phyloP scores from a whole-genome alignment of 208 protist species.

The Trypanosoma platydactyli region DNA sequence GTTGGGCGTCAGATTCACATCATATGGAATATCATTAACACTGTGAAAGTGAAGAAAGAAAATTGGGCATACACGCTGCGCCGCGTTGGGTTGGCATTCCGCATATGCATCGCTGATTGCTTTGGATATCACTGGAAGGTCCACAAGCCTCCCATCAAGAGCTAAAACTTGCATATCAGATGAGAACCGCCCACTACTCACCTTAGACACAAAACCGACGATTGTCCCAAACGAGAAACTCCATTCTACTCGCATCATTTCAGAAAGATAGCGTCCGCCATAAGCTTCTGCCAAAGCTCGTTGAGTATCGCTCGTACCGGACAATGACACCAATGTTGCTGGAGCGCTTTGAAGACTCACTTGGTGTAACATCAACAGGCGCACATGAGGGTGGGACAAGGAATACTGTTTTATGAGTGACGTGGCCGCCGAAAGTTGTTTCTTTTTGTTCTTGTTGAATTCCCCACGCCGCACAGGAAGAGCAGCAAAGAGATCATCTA shows the following conservation, averaged over 20 bases:
- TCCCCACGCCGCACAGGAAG: conserved; percentile 91
- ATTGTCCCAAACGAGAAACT: conserved; percentile 50
- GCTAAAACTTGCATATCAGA: conserved; percentile 74
- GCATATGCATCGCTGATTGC: conserved; percentile 72
- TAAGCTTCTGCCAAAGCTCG: conserved; percentile 78
- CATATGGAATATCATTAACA: conserved; percentile 42
- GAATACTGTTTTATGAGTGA: conserved; percentile 83
- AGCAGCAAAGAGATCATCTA: conserved; percentile 72
- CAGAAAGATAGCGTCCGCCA: conserved; percentile 61
- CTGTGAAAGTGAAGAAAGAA: conserved; percentile 69
- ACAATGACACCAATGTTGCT: conserved; percentile 66
- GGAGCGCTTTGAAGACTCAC: conserved; percentile 39
- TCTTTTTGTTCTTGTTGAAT: conserved; percentile 73
- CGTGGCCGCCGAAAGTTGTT: conserved; percentile 58
- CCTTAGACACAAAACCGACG: conserved; percentile 64
- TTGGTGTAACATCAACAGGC: conserved; percentile 66
- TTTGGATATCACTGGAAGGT: conserved; percentile 70
- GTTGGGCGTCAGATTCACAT: conserved; percentile 84
- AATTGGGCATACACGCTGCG: conserved; percentile 57
- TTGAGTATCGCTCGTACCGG: conserved; percentile 59
- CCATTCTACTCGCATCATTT: conserved; percentile 68
- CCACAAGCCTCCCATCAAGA: conserved; percentile 79
- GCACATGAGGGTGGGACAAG: conserved; percentile 76
- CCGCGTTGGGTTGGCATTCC: conserved; percentile 71
- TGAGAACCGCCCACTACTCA: conserved; percentile 50